Percentiles rank a stretch among this genome's conserved stretches.
Evolutionary conservation across 202 grass and related monocot genomes (phyloP).

Genomic region (Alloteropsis angusta): DNA sequence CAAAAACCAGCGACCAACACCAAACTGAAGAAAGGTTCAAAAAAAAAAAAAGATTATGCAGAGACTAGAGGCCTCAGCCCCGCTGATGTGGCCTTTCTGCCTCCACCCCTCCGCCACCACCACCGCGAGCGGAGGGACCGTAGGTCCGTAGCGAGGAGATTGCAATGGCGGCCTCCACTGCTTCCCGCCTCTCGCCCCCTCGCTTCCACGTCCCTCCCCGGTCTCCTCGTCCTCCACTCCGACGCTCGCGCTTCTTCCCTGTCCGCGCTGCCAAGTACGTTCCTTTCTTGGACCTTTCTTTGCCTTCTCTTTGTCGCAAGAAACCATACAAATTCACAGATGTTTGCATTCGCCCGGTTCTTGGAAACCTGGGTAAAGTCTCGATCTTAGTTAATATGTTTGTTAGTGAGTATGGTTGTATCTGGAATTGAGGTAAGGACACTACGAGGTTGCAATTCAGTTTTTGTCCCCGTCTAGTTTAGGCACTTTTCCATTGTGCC

Average conservation of each 20-base stretch:
- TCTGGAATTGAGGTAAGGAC: not conserved
- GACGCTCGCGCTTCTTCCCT: slow-evolving; percentile 17
- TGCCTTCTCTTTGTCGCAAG: not conserved
- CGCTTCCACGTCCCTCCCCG: not conserved
- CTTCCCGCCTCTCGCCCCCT: slow-evolving; percentile 27
- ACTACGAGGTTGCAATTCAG: not conserved
- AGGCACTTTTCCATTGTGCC: too few species aligned
- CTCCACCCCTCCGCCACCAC: slow-evolving; percentile 19
- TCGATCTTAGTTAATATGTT: not conserved
- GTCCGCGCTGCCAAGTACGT: slow-evolving; percentile 37
- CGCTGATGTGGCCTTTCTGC: slow-evolving; percentile 23
- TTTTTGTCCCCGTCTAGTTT: too few species aligned
- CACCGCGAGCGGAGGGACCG: not conserved
- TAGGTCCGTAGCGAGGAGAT: slow-evolving; percentile 28
- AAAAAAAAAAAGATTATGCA: not conserved
- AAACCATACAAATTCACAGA: not conserved
- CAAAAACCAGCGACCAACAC: too few species aligned
- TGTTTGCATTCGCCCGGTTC: not conserved
- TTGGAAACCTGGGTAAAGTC: not conserved
- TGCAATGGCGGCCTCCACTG: slow-evolving; percentile 30
- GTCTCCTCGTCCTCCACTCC: not conserved
- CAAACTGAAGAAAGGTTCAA: too few species aligned
- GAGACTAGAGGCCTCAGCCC: not conserved
- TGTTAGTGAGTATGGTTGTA: not conserved
- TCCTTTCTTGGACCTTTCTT: not conserved